Evolutionary conservation across 768 basidiomycete species (phyloP).

Genomic region (Hydnomerulius pinastri): DNA sequence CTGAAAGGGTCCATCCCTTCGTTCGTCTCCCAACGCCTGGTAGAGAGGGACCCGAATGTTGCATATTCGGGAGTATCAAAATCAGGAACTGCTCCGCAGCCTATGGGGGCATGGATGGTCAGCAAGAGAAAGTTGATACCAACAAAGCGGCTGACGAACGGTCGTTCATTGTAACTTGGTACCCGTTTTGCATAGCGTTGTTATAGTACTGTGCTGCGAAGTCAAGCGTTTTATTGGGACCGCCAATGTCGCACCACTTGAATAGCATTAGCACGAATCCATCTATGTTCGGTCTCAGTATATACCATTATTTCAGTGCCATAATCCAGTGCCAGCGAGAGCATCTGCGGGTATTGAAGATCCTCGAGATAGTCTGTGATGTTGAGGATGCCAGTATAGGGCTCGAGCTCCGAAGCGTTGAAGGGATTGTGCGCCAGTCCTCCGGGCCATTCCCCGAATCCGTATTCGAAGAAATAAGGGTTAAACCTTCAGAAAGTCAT

Average conservation of each 20-base stretch:
- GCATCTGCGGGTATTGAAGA: conserved; percentile 53
- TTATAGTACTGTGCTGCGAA: conserved; percentile 51
- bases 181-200: conserved; percentile 39
- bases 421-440: conserved; percentile 54
- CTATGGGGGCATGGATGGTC: conserved; percentile 25
- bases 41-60: conserved; percentile 46
- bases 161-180: conserved; percentile 50
- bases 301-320: conserved; percentile 57
- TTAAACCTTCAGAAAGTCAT: conserved; percentile 44
- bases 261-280: conserved; percentile 8
- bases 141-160: conserved; percentile 24
- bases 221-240: conserved; percentile 46
- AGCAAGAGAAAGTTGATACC: background rate
- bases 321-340: conserved; percentile 46
- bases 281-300: background rate
- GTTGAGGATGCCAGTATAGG: conserved; percentile 53
- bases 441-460: conserved; percentile 54
- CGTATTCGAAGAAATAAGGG: conserved; percentile 53
- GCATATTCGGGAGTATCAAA: conserved; percentile 60
- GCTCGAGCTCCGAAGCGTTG: conserved; percentile 47
- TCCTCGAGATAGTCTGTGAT: conserved; percentile 55
- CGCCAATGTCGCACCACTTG: conserved; percentile 62
- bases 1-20: conserved; percentile 60
- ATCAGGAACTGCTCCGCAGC: conserved; percentile 51
- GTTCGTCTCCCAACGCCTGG: conserved; percentile 55